Conservation (phyloP, 345 rosid species). For the Cochlearia excelsa region DNA sequence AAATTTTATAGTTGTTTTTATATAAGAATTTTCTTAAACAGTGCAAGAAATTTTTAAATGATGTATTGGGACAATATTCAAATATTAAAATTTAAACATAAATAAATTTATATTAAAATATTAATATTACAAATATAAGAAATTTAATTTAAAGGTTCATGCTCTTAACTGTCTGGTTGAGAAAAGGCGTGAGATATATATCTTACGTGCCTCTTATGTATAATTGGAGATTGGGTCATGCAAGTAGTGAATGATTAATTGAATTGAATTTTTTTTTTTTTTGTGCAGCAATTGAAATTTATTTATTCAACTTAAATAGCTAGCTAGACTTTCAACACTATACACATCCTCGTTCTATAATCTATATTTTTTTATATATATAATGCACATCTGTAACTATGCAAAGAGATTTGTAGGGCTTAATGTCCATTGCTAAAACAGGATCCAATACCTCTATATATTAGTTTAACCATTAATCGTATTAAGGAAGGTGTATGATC, state of each 20-base stretch:
- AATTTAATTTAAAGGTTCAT: not conserved
- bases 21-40: too few relatives aligned
- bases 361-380: not conserved
- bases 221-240: slow-evolving; percentile 24
- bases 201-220: slow-evolving; percentile 11
- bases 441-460: slow-evolving; percentile 25
- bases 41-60: too few relatives aligned
- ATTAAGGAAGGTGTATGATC: too few relatives aligned
- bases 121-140: not conserved
- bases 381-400: slow-evolving; percentile 22
- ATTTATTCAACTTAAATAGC: slow-evolving; percentile 20
- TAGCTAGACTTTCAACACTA: slow-evolving; percentile 24
- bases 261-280: too few relatives aligned
- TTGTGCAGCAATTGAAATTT: not conserved
- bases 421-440: slow-evolving; percentile 11
- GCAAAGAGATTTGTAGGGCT: slow-evolving; percentile 25
- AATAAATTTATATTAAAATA: too few relatives aligned
- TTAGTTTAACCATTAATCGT: not conserved
- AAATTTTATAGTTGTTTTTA: too few relatives aligned
- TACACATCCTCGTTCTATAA: slow-evolving; percentile 13
- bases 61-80: too few relatives aligned
- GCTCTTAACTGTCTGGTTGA: slow-evolving; percentile 17
- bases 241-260: slow-evolving; percentile 14
- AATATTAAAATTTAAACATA: too few relatives aligned
- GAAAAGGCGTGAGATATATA: slow-evolving; percentile 3